Evolutionary conservation across 176 grass and related monocot species (phyloP).

Genomic region (Hyparrhenia diplandra): DNA sequence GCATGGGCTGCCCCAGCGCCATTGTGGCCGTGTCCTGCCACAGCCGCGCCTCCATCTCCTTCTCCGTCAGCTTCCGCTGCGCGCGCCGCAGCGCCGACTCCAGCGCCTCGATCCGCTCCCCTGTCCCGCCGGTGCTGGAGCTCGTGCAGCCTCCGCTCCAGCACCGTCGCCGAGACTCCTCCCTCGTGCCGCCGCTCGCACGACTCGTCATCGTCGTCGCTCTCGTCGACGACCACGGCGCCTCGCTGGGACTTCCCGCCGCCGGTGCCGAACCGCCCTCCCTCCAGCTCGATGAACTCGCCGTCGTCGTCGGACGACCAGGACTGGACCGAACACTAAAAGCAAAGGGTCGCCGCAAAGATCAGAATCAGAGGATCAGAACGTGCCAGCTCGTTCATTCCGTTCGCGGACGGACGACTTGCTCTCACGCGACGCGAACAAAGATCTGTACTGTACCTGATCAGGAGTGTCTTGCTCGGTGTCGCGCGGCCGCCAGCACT

Average conservation of each 20-base stretch:
- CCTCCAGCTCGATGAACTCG: slow-evolving; percentile 41
- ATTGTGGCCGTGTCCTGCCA: slow-evolving; percentile 50
- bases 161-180: slow-evolving; percentile 29
- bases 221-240: neutral
- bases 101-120: slow-evolving; percentile 49
- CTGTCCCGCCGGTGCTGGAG: slow-evolving; percentile 30
- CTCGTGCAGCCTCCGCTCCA: slow-evolving; percentile 62
- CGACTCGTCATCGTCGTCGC: neutral
- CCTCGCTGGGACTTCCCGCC: neutral
- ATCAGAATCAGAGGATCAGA: neutral
- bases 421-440: neutral
- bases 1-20: slow-evolving; percentile 16
- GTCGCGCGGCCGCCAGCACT: neutral
- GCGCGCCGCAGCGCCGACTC: slow-evolving; percentile 37
- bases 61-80: slow-evolving; percentile 35
- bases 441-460: neutral
- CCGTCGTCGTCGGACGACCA: slow-evolving; percentile 6
- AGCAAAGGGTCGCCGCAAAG: neutral
- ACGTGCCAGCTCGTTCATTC: neutral
- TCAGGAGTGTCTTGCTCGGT: neutral
- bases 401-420: neutral
- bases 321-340: neutral
- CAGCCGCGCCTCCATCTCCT: slow-evolving; percentile 56
- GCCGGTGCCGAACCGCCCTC: neutral
- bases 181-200: neutral